Evolutionary conservation across 345 rosid genomes (phyloP).

Genomic region (Salix dunnii): DNA sequence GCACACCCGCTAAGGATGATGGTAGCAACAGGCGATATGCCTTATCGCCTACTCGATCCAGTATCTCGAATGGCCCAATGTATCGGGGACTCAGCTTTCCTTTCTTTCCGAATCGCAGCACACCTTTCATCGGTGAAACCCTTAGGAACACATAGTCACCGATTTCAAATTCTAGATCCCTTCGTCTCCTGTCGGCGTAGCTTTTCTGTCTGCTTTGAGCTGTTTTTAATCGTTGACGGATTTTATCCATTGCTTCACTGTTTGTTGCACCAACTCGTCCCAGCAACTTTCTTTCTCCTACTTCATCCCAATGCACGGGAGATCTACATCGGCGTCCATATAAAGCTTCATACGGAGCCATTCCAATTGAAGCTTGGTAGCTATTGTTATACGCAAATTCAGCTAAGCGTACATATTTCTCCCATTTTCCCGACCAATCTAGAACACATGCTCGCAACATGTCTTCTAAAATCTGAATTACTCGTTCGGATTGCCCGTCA

Average conservation of each 20-base stretch:
- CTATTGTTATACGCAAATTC: background rate
- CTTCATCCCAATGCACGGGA: no score
- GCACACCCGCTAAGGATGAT: background rate
- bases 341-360: no score
- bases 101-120: conserved; percentile 1
- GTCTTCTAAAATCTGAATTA: background rate
- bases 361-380: no score
- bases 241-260: no score
- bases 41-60: background rate
- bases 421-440: background rate
- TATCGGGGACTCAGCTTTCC: background rate
- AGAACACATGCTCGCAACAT: background rate
- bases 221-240: background rate
- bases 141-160: background rate
- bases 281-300: no score
- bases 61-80: no score
- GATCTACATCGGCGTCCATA: no score
- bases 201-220: background rate
- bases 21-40: background rate
- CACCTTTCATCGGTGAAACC: background rate
- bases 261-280: no score
- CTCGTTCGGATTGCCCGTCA: background rate
- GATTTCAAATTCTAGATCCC: background rate
- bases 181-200: background rate
- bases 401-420: background rate